Conservation (phyloP, 2,329 filamentous ascomycete genomes). For the Golovinomyces cichoracearum region DNA sequence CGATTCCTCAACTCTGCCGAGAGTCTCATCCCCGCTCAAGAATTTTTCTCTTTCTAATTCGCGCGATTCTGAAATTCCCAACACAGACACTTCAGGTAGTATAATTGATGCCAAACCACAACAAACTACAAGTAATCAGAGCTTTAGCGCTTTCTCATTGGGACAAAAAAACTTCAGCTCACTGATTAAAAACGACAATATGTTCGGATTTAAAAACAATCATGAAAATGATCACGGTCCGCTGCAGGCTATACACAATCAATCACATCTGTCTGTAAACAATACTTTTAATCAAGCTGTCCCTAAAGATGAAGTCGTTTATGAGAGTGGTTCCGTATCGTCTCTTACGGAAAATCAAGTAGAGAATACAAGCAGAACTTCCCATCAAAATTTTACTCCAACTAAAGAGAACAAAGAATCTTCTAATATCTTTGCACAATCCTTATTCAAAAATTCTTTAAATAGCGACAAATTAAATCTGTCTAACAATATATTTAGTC, state of each 20-base stretch:
- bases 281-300: neutral
- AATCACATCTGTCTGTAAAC: too few species aligned
- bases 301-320: neutral
- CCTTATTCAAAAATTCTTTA: neutral
- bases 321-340: neutral
- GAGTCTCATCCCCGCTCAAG: neutral
- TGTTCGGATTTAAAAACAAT: too few species aligned
- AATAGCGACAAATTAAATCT: neutral
- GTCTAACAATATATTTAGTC: neutral
- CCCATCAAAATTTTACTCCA: neutral
- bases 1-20: neutral
- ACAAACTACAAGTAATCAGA: too few species aligned
- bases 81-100: neutral
- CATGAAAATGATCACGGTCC: too few species aligned
- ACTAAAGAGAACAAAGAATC: neutral
- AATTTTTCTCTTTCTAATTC: neutral
- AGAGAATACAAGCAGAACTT: too few species aligned
- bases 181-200: too few species aligned
- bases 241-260: too few species aligned
- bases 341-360: too few species aligned
- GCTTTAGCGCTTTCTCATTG: too few species aligned
- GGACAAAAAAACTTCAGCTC: too few species aligned
- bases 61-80: neutral
- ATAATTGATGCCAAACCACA: neutral
- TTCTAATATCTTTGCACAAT: neutral